Conservation (phyloP, 108 stramenopile species). For the Discostella stelligeroides region DNA sequence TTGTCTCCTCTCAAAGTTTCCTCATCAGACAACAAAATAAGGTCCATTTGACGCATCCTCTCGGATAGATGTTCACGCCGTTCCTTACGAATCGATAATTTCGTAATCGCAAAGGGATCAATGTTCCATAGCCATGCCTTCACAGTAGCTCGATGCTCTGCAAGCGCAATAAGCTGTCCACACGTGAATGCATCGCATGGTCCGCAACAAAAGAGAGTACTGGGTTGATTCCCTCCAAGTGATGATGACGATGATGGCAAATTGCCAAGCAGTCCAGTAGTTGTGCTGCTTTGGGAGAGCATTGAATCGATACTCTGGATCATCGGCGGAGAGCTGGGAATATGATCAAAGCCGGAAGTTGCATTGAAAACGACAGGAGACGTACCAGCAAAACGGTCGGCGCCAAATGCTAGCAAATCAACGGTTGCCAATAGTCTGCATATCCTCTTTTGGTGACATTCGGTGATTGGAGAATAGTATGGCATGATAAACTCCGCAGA, state of each 20-base stretch:
- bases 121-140: slow-evolving; percentile 78
- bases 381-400: neutral
- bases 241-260: too few relatives aligned
- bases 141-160: slow-evolving; percentile 78
- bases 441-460: slow-evolving; percentile 63
- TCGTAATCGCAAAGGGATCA: slow-evolving; percentile 62
- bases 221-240: slow-evolving; percentile 76
- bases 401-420: slow-evolving; percentile 73
- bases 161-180: slow-evolving; percentile 81
- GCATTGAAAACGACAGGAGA: neutral
- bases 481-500: slow-evolving; percentile 40
- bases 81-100: slow-evolving; percentile 37
- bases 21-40: slow-evolving; percentile 8
- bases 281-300: too few relatives aligned
- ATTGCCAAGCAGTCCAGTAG: too few relatives aligned
- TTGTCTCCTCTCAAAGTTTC: too few relatives aligned
- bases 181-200: slow-evolving; percentile 80
- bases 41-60: slow-evolving; percentile 52
- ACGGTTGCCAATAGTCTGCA: slow-evolving; percentile 79
- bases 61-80: slow-evolving; percentile 55
- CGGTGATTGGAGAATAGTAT: slow-evolving; percentile 28
- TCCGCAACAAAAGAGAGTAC: slow-evolving; percentile 68
- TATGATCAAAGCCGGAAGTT: neutral
- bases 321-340: slow-evolving; percentile 41
- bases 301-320: slow-evolving; percentile 71